Evolutionary conservation across 148 eudicot species (phyloP).

Genomic region (Persicaria maculosa): DNA sequence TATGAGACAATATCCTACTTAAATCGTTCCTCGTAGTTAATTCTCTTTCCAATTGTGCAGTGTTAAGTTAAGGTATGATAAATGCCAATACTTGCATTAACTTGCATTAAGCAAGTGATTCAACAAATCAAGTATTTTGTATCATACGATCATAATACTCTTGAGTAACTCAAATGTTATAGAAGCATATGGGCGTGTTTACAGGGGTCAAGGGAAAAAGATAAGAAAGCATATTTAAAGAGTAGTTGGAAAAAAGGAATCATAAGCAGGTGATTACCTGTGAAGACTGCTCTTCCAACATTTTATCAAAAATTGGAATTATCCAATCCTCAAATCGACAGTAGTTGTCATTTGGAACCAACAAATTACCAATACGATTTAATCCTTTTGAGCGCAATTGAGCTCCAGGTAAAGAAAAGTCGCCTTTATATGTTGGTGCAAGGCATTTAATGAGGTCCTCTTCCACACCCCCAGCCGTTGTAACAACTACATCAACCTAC

Average conservation of each 20-base stretch:
- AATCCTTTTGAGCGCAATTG: constrained; percentile 66
- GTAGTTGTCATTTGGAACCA: constrained; percentile 93
- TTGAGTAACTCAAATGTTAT: not conserved
- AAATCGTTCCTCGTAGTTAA: not conserved
- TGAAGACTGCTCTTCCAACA: constrained; percentile 74
- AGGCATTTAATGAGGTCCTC: constrained; percentile 95
- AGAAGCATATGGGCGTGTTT: not conserved
- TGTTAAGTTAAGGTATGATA: not conserved
- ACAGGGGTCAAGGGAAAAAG: not conserved
- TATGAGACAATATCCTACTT: not conserved
- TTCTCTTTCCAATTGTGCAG: no score
- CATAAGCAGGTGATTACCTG: constrained; percentile 37
- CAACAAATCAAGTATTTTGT: not conserved
- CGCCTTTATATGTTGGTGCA: constrained; percentile 86
- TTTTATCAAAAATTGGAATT: constrained; percentile 77
- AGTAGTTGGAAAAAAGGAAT: not conserved
- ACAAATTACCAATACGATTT: constrained; percentile 88
- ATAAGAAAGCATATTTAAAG: not conserved
- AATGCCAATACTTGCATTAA: not conserved
- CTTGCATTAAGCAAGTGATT: not conserved
- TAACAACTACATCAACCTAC: constrained; percentile 86
- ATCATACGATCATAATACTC: not conserved
- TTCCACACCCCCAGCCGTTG: constrained; percentile 89
- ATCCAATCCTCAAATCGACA: constrained; percentile 99
- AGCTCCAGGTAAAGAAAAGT: constrained; percentile 79